Base-by-base conservation (phyloP, 2,329 filamentous ascomycete genomes). In the Pseudopithomyces maydicus region DNA sequence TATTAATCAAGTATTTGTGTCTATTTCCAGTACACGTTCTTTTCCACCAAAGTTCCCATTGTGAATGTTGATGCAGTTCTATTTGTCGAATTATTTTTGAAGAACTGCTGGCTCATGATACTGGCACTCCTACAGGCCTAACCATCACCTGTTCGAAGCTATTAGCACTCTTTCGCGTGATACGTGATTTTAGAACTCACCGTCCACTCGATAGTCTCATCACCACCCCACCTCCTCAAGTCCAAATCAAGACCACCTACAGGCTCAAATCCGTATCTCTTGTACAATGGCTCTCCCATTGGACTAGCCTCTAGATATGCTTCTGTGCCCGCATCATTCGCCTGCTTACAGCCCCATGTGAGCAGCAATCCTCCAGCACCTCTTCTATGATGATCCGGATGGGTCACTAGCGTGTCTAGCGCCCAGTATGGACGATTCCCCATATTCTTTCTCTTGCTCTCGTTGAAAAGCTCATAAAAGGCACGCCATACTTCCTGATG, bases 241-340 rank as follows among this genome's bases (percentile, higher is more conserved):
- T 77, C 72, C 45, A 77, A 33, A n/a, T 55, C 55, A 17, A 74
- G 56, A 17, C 63, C 57, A 50, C 59, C 67, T 1, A 71, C 62
- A n/a, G 47, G 36, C 52, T 65, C 58, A 43, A 74, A 77, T 0
- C 72, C 73, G 63, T 63, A 67, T 26, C 65, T 59, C 47, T 65
- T 63, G 63, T 77, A 77, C 58, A 77, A 58, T 3, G 69, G 69
- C 48, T 59, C 64, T 2, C 72, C 74, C 65, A 74, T 72, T 3
- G 57, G 59, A 52, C 65, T 73, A 14, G 73, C 69, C 53, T 75
- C 72, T 17, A 77, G 45, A 63, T 72, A 77, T 0, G 61, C 58
- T 33, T 73, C 68, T 10, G 74, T 62, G 2, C 68, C 69, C 8
- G 48, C 60, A 52, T 71, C 63, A 50, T 77, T 73, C 17, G 73